Base-by-base conservation (phyloP, 768 basidiomycete genomes). In the Suillus ampliporus region DNA sequence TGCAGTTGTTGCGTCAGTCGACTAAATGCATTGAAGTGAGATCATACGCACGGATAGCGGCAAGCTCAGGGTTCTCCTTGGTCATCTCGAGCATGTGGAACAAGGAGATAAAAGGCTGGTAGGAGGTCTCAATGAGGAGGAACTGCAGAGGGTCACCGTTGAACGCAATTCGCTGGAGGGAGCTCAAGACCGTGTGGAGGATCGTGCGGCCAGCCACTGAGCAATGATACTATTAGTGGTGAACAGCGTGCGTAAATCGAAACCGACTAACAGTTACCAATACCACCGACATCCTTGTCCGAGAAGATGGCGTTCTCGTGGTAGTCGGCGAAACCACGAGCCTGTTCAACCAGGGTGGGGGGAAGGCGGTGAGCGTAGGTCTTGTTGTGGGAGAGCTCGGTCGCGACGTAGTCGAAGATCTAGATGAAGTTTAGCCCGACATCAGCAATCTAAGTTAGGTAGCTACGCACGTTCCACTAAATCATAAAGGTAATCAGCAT, bases 41-140 rank as follows among this genome's bases (percentile, higher is more conserved):
- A 38, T 21, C 53, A 14, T 28, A 85, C 90, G 72, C 71, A 92
- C 90, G 89, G 65, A 92, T 84, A 46, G 80, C 86, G 54, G 78
- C 75, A 66, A 89, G 74, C 59, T 89, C 83, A 1, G 90, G 89
- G 71, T 86, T 76, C 31, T 83, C 76, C 64, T 84, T 78, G 67
- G 76, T 67, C 61, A 89, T 77, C 61, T 89, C 90, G 21, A 91
- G 86, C 75, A 90, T 84, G 72, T 88, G 86, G 85, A 95, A 90
- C 75, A 95, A 82, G 5, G 92, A 94, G 70, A 95, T 88, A 85
- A 96, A 93, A 15, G 94, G 89, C 75, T 95, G 94, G 82, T 95
- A 95, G 65, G 91, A 91, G 17, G 89, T 88, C 77, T 91, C 86
- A 67, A 92, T 81, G 67, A 94, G 73, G 76, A 89, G 81, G 78